Base-by-base conservation (phyloP, 306 rosid genomes). In the Quercus agrifolia region DNA sequence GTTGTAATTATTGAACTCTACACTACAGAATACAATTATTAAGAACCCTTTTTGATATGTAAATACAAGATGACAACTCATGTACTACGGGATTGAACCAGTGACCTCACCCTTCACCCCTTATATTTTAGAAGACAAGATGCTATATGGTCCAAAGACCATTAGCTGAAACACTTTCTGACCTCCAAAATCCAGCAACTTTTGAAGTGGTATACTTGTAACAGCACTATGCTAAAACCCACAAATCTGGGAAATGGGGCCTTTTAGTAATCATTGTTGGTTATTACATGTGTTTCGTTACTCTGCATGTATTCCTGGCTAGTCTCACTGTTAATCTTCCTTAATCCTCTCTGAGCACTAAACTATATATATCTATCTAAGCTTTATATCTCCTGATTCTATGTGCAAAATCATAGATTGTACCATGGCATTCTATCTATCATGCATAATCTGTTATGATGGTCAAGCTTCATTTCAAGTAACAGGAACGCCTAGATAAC, bases 401-500 rank as follows among this genome's bases (percentile, higher is more conserved):
- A 12, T 35, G 27, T 21, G 3, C 19, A 54, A 78, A 70, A 52
- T 35, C 21, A 25, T 57, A 25, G 28, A 71, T 33, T 27, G 55
- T 23, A 41, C 76, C 71, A 2, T 44, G 66, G 2, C 10, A 15
- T 25, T 75, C 38, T 41, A 38, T 4, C 56, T 49, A 23, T 51
- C 19, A 25, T 18, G 31, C 55, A 12, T 54, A 73, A 55, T 44
- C 56, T 21, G 3, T 77, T 19, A 9, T 76, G 25, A 58, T 54
- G 25, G 59, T 78, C 11, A 58, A 68, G 61, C 70, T 56, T 84
- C 28, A 2, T 79, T 78, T 62, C n/a, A 79, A 67, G 77, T 87
- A 67, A 67, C 79, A 95, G 98, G 99, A 95, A 85, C 96, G 99
- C 41, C 55, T 86, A 0, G 99, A 95, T 83, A 95, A 93, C 82